phyloP scores from a whole-genome alignment of 129 eudicot genomes.

The Mikania micrantha region DNA sequence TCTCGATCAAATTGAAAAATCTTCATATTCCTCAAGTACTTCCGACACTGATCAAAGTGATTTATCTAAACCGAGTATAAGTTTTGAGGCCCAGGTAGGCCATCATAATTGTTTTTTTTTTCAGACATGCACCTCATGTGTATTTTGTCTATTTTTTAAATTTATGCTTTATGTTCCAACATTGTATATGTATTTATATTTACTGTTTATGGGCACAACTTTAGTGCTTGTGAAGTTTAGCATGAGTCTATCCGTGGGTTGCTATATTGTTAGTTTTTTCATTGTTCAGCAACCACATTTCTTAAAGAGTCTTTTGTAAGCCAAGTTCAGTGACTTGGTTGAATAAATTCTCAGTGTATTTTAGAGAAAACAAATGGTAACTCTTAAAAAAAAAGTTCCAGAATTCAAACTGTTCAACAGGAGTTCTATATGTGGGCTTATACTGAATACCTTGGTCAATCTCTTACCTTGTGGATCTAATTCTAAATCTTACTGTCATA shows the following conservation, averaged over 20 bases:
- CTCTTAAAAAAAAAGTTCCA: not conserved
- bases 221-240: slow-evolving; percentile 6
- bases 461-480: not conserved
- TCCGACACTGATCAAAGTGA: slow-evolving; percentile 33
- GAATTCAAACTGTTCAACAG: not conserved
- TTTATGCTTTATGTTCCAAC: not conserved
- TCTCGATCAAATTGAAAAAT: slow-evolving; percentile 31
- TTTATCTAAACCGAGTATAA: slow-evolving; percentile 56
- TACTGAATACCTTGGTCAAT: not conserved
- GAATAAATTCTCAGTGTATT: not conserved
- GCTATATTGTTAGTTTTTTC: not conserved
- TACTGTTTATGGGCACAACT: not conserved
- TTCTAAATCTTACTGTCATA: not conserved
- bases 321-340: not conserved
- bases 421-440: not conserved
- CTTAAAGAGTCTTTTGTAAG: not conserved
- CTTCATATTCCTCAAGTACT: slow-evolving; percentile 23
- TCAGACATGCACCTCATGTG: not conserved
- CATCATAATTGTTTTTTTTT: not conserved
- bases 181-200: not conserved
- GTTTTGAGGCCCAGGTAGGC: slow-evolving; percentile 90
- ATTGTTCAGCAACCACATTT: not conserved
- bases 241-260: not conserved
- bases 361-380: not conserved
- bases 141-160: not conserved